Percentiles rank a stretch among this genome's conserved stretches.
Conservation (phyloP, 345 rosid genomes). For the Eucalyptus globulus region DNA sequence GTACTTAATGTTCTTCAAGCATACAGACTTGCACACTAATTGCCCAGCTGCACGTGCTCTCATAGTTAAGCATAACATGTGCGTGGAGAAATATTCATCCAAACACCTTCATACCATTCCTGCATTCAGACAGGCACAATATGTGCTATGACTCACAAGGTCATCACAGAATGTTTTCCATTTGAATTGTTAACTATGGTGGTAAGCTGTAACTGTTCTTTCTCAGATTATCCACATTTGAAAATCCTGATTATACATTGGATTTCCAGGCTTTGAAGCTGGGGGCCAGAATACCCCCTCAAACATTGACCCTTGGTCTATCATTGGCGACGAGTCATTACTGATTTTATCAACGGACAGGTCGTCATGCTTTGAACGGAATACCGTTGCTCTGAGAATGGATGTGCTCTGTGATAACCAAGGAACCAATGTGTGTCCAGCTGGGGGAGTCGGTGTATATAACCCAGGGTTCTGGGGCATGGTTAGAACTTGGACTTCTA, state of each 20-base stretch:
- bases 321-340: constrained; percentile 54
- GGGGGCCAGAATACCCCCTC: constrained; percentile 85
- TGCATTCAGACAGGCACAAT: background rate
- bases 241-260: background rate
- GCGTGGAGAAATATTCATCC: background rate
- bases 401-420: constrained; percentile 68
- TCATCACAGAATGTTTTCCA: background rate
- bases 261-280: constrained; percentile 81
- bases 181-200: background rate
- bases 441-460: constrained; percentile 80
- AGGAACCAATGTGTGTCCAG: constrained; percentile 44
- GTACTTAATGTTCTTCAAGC: background rate
- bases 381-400: constrained; percentile 74
- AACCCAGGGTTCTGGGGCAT: constrained; percentile 99
- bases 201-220: background rate
- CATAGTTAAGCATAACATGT: background rate
- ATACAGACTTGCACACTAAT: background rate
- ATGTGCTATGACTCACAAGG: background rate
- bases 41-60: background rate
- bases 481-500: constrained; percentile 34
- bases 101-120: background rate
- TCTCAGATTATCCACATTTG: background rate
- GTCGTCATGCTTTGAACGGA: constrained; percentile 76
- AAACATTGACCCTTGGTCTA: constrained; percentile 82
- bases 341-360: constrained; percentile 73